Percentiles rank a stretch among this genome's conserved stretches.
Evolutionary conservation across 2,329 filamentous ascomycete genomes (phyloP).

Genomic region (Xylaria multiplex): DNA sequence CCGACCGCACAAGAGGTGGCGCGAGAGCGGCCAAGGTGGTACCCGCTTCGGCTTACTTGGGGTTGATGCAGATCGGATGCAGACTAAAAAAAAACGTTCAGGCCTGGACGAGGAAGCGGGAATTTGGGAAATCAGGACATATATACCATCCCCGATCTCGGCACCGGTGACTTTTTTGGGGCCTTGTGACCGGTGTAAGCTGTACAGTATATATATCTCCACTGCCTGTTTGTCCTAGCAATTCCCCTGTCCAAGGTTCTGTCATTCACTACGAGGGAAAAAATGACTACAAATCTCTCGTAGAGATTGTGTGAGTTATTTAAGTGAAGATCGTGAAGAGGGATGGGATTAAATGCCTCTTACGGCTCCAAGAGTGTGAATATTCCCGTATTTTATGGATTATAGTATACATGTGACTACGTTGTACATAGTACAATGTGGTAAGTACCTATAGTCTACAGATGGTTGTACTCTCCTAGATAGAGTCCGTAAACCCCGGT

Average conservation of each 20-base stretch:
- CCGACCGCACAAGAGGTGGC: neutral
- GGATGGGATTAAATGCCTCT: neutral
- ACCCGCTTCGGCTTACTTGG: conserved; percentile 38
- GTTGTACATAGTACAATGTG: too few species aligned
- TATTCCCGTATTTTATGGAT: neutral
- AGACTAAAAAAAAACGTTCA: conserved; percentile 5
- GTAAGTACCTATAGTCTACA: too few species aligned
- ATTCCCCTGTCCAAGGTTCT: too few species aligned
- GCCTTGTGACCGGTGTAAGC: neutral
- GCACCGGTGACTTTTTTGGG: conserved; percentile 26
- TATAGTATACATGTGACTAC: neutral
- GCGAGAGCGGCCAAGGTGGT: conserved; percentile 25
- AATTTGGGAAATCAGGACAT: conserved; percentile 6
- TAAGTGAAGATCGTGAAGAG: neutral
- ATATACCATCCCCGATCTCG: conserved; percentile 28
- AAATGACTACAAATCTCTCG: neutral
- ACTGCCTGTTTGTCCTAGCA: too few species aligned
- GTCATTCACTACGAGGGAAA: neutral
- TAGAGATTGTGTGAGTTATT: neutral
- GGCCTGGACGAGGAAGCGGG: conserved; percentile 14
- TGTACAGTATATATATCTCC: neutral
- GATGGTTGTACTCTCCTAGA: neutral
- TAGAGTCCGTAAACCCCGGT: conserved; percentile 20
- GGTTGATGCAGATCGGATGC: conserved; percentile 15
- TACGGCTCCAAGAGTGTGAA: neutral